Conservation (phyloP, 2,329 filamentous ascomycete species). For the Fusarium sp. region DNA sequence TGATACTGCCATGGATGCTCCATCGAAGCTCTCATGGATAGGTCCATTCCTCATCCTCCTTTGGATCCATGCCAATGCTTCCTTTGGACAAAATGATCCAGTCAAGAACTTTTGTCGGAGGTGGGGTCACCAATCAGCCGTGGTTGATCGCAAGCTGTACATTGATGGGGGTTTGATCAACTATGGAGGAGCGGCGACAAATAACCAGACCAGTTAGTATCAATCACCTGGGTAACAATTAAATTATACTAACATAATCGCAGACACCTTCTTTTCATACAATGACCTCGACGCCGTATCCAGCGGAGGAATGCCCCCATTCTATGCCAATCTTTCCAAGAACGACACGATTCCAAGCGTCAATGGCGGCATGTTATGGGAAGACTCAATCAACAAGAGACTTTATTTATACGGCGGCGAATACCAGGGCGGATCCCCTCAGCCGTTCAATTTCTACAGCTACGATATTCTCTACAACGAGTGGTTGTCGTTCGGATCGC, state of each 20-base stretch:
- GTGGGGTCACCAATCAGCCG: conserved; percentile 1
- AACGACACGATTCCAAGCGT: conserved; percentile 5
- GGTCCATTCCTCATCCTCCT: not conserved
- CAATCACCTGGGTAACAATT: too few species aligned
- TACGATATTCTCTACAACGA: conserved; percentile 5
- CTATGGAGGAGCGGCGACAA: not conserved
- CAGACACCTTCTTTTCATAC: not conserved
- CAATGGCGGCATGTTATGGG: conserved; percentile 1
- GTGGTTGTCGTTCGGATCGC: not conserved
- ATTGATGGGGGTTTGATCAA: conserved; percentile 5
- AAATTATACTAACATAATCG: not conserved
- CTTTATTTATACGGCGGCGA: conserved; percentile 8
- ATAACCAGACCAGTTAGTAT: not conserved
- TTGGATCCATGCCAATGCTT: not conserved
- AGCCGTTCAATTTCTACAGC: not conserved
- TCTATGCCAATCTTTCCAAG: not conserved
- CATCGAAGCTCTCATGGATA: not conserved
- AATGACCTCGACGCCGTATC: not conserved
- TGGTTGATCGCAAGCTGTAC: not conserved
- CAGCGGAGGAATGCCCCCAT: not conserved
- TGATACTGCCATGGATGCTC: not conserved
- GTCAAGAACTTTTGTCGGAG: not conserved
- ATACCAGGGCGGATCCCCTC: not conserved
- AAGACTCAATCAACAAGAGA: conserved; percentile 5
- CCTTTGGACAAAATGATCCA: not conserved